phyloP scores from a whole-genome alignment of 495 filamentous ascomycete species.

The Opeltia flavorubescens region DNA sequence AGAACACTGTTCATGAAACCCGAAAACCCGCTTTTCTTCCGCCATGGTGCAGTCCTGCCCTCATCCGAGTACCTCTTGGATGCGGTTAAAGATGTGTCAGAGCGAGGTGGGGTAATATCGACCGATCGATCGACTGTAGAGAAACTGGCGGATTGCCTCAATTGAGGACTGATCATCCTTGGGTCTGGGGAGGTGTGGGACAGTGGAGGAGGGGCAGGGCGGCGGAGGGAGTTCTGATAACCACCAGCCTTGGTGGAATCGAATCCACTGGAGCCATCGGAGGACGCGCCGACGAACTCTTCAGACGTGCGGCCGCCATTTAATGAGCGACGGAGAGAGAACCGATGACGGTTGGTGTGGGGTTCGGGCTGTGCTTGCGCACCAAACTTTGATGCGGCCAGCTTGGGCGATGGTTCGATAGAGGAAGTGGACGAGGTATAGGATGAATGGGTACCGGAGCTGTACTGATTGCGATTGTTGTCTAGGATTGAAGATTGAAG shows the following conservation, averaged over 20 bases:
- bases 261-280: constrained; percentile 53
- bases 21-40: constrained; percentile 90
- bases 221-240: constrained; percentile 25
- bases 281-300: constrained; percentile 56
- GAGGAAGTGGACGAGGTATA: constrained; percentile 38
- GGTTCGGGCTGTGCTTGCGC: constrained; percentile 24
- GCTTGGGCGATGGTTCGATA: constrained; percentile 36
- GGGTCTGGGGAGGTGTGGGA: constrained; percentile 46
- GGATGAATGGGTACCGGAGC: constrained; percentile 33
- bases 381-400: constrained; percentile 27
- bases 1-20: constrained; percentile 89
- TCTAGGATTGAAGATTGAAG: constrained; percentile 36
- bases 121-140: constrained; percentile 45
- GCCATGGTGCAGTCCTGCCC: constrained; percentile 40
- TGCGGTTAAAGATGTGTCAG: constrained; percentile 23
- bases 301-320: constrained; percentile 49
- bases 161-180: constrained; percentile 38
- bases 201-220: constrained; percentile 22
- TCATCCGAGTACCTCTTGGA: constrained; percentile 82
- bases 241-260: constrained; percentile 46
- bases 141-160: constrained; percentile 75
- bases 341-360: constrained; percentile 21
- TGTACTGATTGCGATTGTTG: constrained; percentile 33
- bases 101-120: constrained; percentile 40
- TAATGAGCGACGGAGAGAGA: constrained; percentile 30